Conservation (phyloP, 257 asterid species). For the Solanum neorickii region DNA sequence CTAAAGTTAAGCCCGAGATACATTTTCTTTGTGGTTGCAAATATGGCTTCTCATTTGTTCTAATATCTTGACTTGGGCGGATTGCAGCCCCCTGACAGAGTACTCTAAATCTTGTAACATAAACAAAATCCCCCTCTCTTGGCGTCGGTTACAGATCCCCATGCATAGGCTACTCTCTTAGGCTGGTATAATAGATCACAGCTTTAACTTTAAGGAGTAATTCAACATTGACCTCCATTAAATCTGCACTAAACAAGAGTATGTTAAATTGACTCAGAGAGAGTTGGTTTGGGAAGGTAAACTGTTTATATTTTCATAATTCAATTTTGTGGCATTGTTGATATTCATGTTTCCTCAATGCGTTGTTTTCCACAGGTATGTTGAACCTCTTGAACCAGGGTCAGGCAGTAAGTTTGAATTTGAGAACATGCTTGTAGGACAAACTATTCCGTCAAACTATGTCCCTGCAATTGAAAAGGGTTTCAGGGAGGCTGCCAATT, state of each 20-base stretch:
- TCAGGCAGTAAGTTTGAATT: constrained; percentile 75
- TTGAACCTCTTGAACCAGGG: constrained; percentile 86
- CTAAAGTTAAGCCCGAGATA: not conserved
- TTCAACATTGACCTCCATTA: not conserved
- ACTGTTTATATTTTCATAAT: not conserved
- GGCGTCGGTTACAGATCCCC: not conserved
- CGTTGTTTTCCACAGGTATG: constrained; percentile 34
- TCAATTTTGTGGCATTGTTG: not conserved
- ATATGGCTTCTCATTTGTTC: not conserved
- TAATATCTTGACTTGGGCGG: not conserved
- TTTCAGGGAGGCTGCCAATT: constrained; percentile 95
- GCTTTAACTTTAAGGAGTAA: not conserved
- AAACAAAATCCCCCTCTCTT: not conserved
- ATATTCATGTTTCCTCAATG: not conserved
- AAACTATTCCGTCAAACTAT: constrained; percentile 76
- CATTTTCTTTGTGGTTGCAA: not conserved
- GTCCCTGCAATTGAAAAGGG: constrained; percentile 98
- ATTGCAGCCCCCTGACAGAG: not conserved
- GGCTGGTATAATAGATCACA: not conserved
- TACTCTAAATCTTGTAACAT: not conserved
- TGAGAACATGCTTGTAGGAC: constrained; percentile 82
- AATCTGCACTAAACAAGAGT: not conserved
- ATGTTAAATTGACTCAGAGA: not conserved
- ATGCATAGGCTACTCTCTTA: not conserved
- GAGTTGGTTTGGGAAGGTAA: not conserved